Base-by-base conservation (phyloP, 208 protist genomes). In the Naegleria gruberi region DNA sequence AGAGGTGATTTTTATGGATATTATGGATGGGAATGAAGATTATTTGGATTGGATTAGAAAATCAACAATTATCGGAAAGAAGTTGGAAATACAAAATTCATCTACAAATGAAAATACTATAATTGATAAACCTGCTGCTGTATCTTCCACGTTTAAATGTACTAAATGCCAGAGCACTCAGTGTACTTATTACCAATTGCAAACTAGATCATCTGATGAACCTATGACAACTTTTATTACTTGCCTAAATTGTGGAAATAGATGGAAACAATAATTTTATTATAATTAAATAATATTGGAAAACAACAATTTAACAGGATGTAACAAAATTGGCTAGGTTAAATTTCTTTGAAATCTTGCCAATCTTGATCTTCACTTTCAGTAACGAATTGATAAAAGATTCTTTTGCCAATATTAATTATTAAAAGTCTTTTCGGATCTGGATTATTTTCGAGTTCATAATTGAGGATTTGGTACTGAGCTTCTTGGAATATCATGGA, bases 121-220 rank as follows among this genome's bases (percentile, higher is more conserved):
- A 26, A 82, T 43, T 40, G 43, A 26, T 5, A 17, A 42, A 42
- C 73, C 90, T 34, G 8, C 30, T 26, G n/a, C 41, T 30, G 19
- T 37, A 4, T 86, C 83, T n/a, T 65, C 43, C 44, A 92, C 96
- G 46, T 97, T 97, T 90, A 92, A 92, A 87, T 98, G 96, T 91
- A 90, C 92, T 34, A 93, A 92, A 57, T 99, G 98, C 92, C 92
- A 91, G 15, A 92, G 97, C 85, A 91, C 92, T 26, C 40, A 93
- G 3, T 97, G 96, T 87, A 96, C 92, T 89, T 99, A 95, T 92
- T 96, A 95, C 88, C 96, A 99, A 92, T 91, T 98, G 93, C 98
- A 99, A 92, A 98, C 95, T 8, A 94, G 98, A 57, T 96, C 95
- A 40, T 97, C 97, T 17, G 98, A 99, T 96, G 98, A 99, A 94